Conservation (phyloP, 192 early-diverging fungal genomes). For the Dissophora ornata region DNA sequence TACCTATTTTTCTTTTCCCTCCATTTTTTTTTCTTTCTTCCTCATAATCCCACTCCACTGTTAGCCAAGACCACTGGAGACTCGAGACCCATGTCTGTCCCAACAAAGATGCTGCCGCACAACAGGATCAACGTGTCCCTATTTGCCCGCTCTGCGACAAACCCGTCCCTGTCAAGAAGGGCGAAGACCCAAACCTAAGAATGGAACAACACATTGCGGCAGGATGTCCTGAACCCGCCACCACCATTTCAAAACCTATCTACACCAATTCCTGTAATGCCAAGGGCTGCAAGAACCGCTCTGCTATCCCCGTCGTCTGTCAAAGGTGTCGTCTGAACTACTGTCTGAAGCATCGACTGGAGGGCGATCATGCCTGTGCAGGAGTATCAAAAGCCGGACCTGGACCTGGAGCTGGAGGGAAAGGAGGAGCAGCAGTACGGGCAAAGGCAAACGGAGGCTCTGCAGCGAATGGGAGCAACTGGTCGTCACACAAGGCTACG, state of each 20-base stretch:
- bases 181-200: constrained; percentile 79
- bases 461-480: neutral
- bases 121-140: constrained; percentile 71
- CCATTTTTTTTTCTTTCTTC: constrained; percentile 1
- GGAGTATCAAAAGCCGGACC: neutral
- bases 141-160: constrained; percentile 81
- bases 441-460: neutral
- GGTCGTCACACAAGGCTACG: constrained; percentile 9
- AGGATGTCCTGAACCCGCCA: constrained; percentile 65
- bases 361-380: constrained; percentile 76
- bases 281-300: constrained; percentile 72
- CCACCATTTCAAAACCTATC: constrained; percentile 59
- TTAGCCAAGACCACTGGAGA: constrained; percentile 78
- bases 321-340: constrained; percentile 69
- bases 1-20: neutral
- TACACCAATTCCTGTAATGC: constrained; percentile 70
- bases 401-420: neutral
- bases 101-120: constrained; percentile 61
- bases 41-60: constrained; percentile 2
- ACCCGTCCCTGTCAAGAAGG: constrained; percentile 75
- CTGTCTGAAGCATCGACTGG: constrained; percentile 85
- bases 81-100: constrained; percentile 72
- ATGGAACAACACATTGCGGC: constrained; percentile 75
- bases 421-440: neutral
- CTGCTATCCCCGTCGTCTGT: constrained; percentile 77